A percentile compares a stretch with the other conserved stretches of the same genome.
phyloP scores from a whole-genome alignment of 192 early-diverging fungal species.

The Podila epicladia region DNA sequence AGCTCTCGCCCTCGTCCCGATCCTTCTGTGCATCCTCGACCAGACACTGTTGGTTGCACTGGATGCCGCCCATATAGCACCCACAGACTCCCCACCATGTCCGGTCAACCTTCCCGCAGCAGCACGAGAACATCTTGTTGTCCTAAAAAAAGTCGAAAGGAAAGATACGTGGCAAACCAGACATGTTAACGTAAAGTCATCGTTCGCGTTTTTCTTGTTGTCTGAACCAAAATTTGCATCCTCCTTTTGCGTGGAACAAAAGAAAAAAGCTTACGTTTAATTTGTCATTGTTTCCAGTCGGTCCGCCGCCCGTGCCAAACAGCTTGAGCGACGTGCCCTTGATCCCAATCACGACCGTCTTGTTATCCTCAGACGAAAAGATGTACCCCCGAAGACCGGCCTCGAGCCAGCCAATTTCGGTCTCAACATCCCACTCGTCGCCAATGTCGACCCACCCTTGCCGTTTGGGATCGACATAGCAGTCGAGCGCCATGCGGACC shows the following conservation, averaged over 20 bases:
- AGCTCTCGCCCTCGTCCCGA: slow-evolving; percentile 61
- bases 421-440: slow-evolving; percentile 66
- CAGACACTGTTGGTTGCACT: slow-evolving; percentile 69
- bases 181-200: no score
- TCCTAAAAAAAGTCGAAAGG: slow-evolving; percentile 57
- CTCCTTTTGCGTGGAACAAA: background rate
- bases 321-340: slow-evolving; percentile 78
- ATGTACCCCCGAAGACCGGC: slow-evolving; percentile 86
- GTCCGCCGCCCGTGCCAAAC: slow-evolving; percentile 60
- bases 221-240: background rate
- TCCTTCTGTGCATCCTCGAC: slow-evolving; percentile 44
- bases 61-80: slow-evolving; percentile 70
- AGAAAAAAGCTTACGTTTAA: slow-evolving; percentile 56
- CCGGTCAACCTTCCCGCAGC: slow-evolving; percentile 87
- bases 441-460: slow-evolving; percentile 73
- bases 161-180: background rate
- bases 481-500: slow-evolving; percentile 83
- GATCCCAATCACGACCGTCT: slow-evolving; percentile 78
- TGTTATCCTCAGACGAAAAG: slow-evolving; percentile 72
- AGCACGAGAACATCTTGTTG: slow-evolving; percentile 96
- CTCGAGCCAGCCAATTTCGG: slow-evolving; percentile 62
- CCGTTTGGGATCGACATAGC: slow-evolving; percentile 71
- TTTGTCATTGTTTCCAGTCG: slow-evolving; percentile 78
- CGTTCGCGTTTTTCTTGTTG: no score
- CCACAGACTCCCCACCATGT: slow-evolving; percentile 87